phyloP scores from a whole-genome alignment of 2,329 filamentous ascomycete species.

The Ascochyta rabiei region DNA sequence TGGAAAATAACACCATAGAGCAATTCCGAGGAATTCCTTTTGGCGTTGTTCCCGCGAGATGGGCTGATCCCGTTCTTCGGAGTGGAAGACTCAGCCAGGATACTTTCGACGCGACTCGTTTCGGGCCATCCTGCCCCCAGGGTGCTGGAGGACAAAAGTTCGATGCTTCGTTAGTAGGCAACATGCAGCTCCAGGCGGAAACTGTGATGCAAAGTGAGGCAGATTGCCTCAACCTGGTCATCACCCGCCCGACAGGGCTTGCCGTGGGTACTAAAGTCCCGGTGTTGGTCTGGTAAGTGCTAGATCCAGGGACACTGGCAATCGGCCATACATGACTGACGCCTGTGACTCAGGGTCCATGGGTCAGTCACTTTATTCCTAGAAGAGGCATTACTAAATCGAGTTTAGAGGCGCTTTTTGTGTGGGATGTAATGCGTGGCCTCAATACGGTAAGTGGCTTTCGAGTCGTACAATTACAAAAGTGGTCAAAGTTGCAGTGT shows the following conservation, averaged over 20 bases:
- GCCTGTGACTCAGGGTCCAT: too few relatives aligned
- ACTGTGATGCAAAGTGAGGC: not conserved
- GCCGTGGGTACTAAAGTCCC: not conserved
- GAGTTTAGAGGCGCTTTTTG: conserved; percentile 38
- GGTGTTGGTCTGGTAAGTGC: not conserved
- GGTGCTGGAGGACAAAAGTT: conserved; percentile 37
- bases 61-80: not conserved
- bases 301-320: not conserved
- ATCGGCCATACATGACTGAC: too few relatives aligned
- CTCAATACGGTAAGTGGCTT: conserved; percentile 54
- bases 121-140: conserved; percentile 49
- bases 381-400: not conserved
- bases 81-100: conserved; percentile 3
- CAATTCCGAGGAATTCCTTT: conserved; percentile 1
- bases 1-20: not conserved
- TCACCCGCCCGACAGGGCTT: not conserved
- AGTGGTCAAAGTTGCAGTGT: not conserved
- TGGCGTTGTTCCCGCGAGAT: not conserved
- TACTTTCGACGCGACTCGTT: conserved; percentile 40
- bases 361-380: too few relatives aligned
- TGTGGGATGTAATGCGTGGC: conserved; percentile 59
- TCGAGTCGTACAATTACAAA: not conserved
- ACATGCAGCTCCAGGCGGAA: conserved; percentile 10
- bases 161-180: conserved; percentile 34
- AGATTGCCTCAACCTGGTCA: not conserved